phyloP scores from a whole-genome alignment of 2,329 filamentous ascomycete species.

The Clonostachys sp. region DNA sequence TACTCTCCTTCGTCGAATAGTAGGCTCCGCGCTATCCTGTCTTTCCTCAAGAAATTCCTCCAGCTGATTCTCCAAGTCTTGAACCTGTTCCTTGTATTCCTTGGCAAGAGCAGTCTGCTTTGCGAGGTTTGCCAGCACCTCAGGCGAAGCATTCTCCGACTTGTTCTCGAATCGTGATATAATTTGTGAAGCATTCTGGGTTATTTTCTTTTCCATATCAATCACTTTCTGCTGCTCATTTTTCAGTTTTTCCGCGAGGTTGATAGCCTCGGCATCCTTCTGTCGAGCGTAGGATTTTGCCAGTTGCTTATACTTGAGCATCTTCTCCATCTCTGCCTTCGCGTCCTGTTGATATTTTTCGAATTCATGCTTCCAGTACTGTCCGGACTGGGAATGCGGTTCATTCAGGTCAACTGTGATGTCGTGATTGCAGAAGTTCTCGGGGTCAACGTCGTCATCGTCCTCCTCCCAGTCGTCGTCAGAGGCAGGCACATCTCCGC shows the following conservation, averaged over 20 bases:
- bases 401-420: slow-evolving; percentile 68
- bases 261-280: slow-evolving; percentile 68
- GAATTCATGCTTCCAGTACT: slow-evolving; percentile 77
- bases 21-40: slow-evolving; percentile 22
- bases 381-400: slow-evolving; percentile 69
- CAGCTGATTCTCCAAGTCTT: slow-evolving; percentile 49
- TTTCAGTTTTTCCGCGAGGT: slow-evolving; percentile 60
- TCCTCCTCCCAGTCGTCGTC: slow-evolving; percentile 45
- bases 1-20: slow-evolving; percentile 23
- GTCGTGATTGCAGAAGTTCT: slow-evolving; percentile 48
- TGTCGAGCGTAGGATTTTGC: slow-evolving; percentile 75
- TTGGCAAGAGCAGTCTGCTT: slow-evolving; percentile 53
- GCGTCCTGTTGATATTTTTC: slow-evolving; percentile 70
- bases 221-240: slow-evolving; percentile 64
- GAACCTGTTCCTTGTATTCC: slow-evolving; percentile 55
- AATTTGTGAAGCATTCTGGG: slow-evolving; percentile 56
- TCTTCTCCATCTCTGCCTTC: slow-evolving; percentile 68
- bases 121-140: slow-evolving; percentile 47
- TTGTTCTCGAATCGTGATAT: slow-evolving; percentile 17
- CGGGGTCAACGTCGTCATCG: slow-evolving; percentile 37
- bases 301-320: slow-evolving; percentile 75
- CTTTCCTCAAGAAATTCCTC: slow-evolving; percentile 31
- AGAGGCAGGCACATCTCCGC: neutral
- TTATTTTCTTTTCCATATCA: slow-evolving; percentile 58
- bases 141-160: slow-evolving; percentile 36